Evolutionary conservation across 192 early-diverging fungal species (phyloP), one percentile per base, ranked within the genome.

Genomic region (Coemansia sp.): DNA sequence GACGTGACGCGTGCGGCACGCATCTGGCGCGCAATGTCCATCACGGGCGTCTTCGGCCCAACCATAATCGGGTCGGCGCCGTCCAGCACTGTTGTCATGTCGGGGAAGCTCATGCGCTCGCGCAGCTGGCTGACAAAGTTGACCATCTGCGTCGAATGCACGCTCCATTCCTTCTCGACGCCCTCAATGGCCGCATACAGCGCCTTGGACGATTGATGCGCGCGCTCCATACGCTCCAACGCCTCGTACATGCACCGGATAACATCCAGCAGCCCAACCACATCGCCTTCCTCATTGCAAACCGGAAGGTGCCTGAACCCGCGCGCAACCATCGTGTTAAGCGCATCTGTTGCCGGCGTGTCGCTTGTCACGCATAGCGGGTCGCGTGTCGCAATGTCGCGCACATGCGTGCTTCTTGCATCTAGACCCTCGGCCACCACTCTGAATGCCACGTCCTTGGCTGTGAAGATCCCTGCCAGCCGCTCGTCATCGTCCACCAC

Each of bases 361-460:
- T 91, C 89, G 62, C 88, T 85, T 15, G 90, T 93, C 19, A 98
- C 96, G 58, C 91, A 94, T 70, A 94, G 88, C 15, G 96, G 96
- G 66, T 92, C 87, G 66, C 86, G 87, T 8, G 97, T 99, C 88
- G 97, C 97, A 45, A 95, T 95, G 19, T 94, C 85, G 43, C 90
- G 80, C 36, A 97, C 94, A 21, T 88, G 80, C 59, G 88, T 91
- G 39, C 86, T 82, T 66, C 89, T 80, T 51, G 84, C 85, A 66
- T 87, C 85, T 32, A 86, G 78, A 13, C 84, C 86, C 63, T 88
- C 89, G 16, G 93, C 96, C 16, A 98, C 95, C 15, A 98, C 95
- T 37, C 96, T 85, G 79, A 94, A 98, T 37, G 96, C 93, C 54
- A 99, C 85, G 83, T 99, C 97, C 84, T 98, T 99, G 61, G 95